Evolutionary conservation across 441 rosid genomes (phyloP), one percentile per base, ranked within the genome.

Genomic region (Erodium moschatum): DNA sequence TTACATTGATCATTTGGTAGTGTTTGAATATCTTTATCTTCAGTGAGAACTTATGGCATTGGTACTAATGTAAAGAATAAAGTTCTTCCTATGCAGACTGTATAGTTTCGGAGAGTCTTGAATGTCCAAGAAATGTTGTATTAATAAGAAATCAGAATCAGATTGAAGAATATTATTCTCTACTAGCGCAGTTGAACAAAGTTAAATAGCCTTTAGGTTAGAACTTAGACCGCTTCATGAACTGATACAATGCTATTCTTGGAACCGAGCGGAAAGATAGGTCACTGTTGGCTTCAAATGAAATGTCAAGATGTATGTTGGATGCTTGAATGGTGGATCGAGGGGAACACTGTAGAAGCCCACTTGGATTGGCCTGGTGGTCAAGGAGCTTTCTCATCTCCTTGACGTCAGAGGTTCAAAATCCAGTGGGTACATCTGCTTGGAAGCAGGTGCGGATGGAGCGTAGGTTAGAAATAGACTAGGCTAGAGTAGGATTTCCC

Each of bases 231-330:
- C 31, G 7, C 8, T 35, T 35, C 42, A 5, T 35, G 42, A 35
- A 35, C 42, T 35, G 42, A 35, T 35, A 35, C 42, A 35, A 5
- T 35, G 8, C 42, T 35, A 7, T 35, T 35, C 31, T 35, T 50
- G 58, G 58, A 50, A n/a, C 7, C 5, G 58, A n/a, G 58, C 18
- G 3, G 31, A 29, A 29, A 6, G 18, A 50, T 16, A 50, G 58
- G 58, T 50, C 18, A n/a, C 6, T 50, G 42, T 50, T 50, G 58
- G 58, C 58, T n/a, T 50, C 16, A 50, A 50, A 50, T 50, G 58
- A 50, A 15, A 29, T 50, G 18, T 12, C 19, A 16, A 50, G 7
- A 50, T 50, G 58, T 16, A 50, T 50, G 3, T 50, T 4, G 58
- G 19, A 50, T 50, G 58, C 58, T 50, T 20, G n/a, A 50, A n/a